These are phyloP conservation scores for Populus davidiana DNA, from an alignment of 345 rosid genomes.

Conservation along the genomic window DNA sequence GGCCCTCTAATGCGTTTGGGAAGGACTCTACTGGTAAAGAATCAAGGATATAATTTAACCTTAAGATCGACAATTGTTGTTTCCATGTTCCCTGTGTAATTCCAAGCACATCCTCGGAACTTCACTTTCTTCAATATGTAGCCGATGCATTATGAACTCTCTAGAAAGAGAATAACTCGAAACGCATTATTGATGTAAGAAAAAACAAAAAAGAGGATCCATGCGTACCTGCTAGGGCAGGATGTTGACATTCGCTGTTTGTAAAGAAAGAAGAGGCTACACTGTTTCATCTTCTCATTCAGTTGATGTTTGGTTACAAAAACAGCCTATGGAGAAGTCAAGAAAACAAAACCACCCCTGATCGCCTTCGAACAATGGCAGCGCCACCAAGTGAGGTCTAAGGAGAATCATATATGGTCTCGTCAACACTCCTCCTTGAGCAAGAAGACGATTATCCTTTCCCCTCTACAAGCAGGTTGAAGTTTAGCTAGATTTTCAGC, in stretches of 20 bases:
- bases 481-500: slow-evolving; percentile 24
- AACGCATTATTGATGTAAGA: neutral
- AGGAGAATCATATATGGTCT: slow-evolving; percentile 46
- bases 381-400: neutral
- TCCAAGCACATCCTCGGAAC: slow-evolving; percentile 86
- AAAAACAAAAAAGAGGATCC: no score
- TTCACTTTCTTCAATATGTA: slow-evolving; percentile 69
- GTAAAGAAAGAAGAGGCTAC: no score
- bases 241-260: no score
- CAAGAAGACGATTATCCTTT: slow-evolving; percentile 10
- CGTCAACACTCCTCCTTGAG: slow-evolving; percentile 28
- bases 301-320: no score
- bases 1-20: slow-evolving; percentile 50
- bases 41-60: slow-evolving; percentile 34
- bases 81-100: slow-evolving; percentile 74
- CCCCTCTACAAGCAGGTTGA: slow-evolving; percentile 36
- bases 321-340: no score
- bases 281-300: no score
- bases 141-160: slow-evolving; percentile 71
- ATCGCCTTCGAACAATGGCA: no score
- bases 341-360: no score
- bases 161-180: slow-evolving; percentile 15
- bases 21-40: neutral
- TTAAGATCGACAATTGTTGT: slow-evolving; percentile 96
- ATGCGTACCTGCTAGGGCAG: no score